Conservation (phyloP, 805 yeast species). For the Candida chauliodis region DNA sequence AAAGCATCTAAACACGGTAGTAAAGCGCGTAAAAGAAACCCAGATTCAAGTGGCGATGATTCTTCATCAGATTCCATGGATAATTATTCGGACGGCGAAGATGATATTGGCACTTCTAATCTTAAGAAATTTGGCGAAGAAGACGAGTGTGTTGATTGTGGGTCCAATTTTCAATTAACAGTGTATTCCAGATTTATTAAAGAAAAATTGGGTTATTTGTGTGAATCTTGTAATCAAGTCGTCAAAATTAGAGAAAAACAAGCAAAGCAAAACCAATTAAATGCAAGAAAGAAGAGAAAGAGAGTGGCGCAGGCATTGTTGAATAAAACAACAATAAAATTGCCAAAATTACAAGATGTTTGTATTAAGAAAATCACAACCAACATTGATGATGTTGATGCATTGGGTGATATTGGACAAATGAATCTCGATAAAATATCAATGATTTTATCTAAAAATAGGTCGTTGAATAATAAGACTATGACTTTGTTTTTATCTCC, state of each 20-base stretch:
- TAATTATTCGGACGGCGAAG: constrained; percentile 23
- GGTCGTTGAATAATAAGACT: constrained; percentile 74
- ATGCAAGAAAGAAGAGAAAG: constrained; percentile 71
- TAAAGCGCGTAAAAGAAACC: constrained; percentile 37
- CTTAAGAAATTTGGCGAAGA: constrained; percentile 45
- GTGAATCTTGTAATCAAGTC: constrained; percentile 55
- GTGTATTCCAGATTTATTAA: constrained; percentile 60
- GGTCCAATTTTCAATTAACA: constrained; percentile 51
- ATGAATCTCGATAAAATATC: constrained; percentile 68
- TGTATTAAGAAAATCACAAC: constrained; percentile 68
- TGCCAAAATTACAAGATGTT: constrained; percentile 76
- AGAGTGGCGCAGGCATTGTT: constrained; percentile 80
- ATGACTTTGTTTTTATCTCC: constrained; percentile 70
- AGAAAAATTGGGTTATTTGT: constrained; percentile 59
- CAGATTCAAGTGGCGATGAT: constrained; percentile 16
- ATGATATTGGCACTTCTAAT: constrained; percentile 22
- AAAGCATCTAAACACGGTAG: constrained; percentile 12
- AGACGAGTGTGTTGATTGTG: constrained; percentile 64
- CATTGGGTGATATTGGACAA: constrained; percentile 82
- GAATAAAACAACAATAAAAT: constrained; percentile 58
- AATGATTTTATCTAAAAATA: constrained; percentile 72
- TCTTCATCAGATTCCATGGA: constrained; percentile 25
- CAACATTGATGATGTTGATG: constrained; percentile 72
- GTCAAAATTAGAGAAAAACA: constrained; percentile 40
- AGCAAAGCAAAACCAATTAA: constrained; percentile 50